phyloP scores from a whole-genome alignment of 2,329 filamentous ascomycete genomes.

The Xenoacremonium recifei region DNA sequence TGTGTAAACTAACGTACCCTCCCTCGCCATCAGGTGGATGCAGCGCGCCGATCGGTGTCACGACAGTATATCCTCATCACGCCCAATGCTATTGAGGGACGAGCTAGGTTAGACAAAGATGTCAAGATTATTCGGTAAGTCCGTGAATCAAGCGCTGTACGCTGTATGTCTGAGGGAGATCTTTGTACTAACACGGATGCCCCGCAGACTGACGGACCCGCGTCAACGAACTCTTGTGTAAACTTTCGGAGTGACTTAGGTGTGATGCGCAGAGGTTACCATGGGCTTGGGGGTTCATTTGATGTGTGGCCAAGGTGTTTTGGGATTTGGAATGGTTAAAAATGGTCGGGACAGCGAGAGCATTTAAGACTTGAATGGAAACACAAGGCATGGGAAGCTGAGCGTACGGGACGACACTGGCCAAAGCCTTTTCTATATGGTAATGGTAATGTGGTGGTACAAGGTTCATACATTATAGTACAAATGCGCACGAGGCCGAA shows the following conservation, averaged over 20 bases:
- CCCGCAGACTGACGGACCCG: slow-evolving; percentile 54
- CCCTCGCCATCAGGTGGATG: slow-evolving; percentile 68
- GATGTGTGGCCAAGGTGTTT: no score
- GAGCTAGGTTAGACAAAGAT: slow-evolving; percentile 59
- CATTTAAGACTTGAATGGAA: no score
- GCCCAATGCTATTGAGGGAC: slow-evolving; percentile 74
- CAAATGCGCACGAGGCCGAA: no score
- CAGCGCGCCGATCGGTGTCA: slow-evolving; percentile 82
- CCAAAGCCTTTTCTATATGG: slow-evolving; percentile 12
- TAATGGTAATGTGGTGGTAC: slow-evolving; percentile 17
- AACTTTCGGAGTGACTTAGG: neutral
- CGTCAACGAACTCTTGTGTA: slow-evolving; percentile 50
- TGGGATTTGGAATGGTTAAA: no score
- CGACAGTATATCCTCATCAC: slow-evolving; percentile 96
- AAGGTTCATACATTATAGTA: slow-evolving; percentile 26
- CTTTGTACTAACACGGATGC: slow-evolving; percentile 21
- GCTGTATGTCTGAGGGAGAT: no score
- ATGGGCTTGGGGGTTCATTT: no score
- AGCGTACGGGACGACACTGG: slow-evolving; percentile 8
- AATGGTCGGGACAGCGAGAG: no score
- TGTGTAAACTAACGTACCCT: neutral
- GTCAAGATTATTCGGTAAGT: slow-evolving; percentile 74
- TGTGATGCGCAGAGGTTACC: slow-evolving; percentile 3
- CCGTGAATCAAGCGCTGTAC: neutral
- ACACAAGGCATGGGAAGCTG: slow-evolving; percentile 9